These are phyloP conservation scores for Wickerhamiella azyma DNA, from an alignment of 805 yeast species.

Conservation along the genomic window DNA sequence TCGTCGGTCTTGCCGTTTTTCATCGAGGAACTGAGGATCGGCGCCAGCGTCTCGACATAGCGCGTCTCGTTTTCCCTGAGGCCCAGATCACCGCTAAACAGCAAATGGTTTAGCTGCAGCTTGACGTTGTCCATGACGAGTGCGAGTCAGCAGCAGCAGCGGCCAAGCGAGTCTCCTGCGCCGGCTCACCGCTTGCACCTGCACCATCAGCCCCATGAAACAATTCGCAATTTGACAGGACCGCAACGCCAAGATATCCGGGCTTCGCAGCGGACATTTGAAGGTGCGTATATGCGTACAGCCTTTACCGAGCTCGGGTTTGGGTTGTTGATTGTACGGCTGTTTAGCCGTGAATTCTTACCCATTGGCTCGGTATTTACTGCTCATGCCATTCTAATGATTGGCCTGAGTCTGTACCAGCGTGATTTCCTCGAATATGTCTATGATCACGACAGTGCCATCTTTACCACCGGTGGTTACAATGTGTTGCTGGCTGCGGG, in stretches of 20 bases:
- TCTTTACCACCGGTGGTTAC: constrained; percentile 44
- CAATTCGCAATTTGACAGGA: constrained; percentile 8
- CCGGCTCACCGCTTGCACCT: neutral
- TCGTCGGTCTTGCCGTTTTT: constrained; percentile 40
- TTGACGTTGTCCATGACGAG: constrained; percentile 7
- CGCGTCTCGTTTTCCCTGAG: constrained; percentile 3
- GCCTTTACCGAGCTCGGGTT: constrained; percentile 58
- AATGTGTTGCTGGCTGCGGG: constrained; percentile 39
- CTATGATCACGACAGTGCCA: constrained; percentile 17
- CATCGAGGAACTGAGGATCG: constrained; percentile 54
- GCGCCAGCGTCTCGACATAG: constrained; percentile 67
- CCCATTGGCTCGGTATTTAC: constrained; percentile 57
- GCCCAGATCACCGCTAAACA: constrained; percentile 7
- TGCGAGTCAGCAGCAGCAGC: constrained; percentile 4
- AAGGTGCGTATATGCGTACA: constrained; percentile 68
- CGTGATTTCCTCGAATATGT: constrained; percentile 18
- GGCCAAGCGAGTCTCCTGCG: neutral
- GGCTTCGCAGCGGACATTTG: constrained; percentile 73
- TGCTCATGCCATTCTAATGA: constrained; percentile 39
- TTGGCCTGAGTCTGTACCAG: constrained; percentile 28
- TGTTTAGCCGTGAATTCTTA: constrained; percentile 49
- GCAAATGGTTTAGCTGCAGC: constrained; percentile 8
- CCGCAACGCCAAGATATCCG: constrained; percentile 23
- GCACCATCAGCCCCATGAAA: neutral
- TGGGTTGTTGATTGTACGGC: constrained; percentile 47